phyloP scores from a whole-genome alignment of 495 filamentous ascomycete species.

The Chaetomidium leptoderma region DNA sequence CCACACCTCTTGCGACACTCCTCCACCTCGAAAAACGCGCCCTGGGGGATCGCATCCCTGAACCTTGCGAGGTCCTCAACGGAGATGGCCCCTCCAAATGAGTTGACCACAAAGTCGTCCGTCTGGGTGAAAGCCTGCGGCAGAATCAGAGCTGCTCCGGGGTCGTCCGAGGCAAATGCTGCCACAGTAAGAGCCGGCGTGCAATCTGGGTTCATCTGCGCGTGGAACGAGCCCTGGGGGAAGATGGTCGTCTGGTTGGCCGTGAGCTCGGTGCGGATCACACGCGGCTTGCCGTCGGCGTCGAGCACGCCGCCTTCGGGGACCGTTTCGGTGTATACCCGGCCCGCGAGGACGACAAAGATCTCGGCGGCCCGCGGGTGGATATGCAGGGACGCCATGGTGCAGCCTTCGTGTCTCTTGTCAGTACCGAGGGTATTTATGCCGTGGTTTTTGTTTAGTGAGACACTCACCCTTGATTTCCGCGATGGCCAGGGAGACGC shows the following conservation, averaged over 20 bases:
- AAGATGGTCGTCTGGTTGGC: slow-evolving; percentile 8
- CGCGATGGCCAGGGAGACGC: not conserved
- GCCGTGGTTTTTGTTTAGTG: not conserved
- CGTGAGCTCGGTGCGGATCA: not conserved
- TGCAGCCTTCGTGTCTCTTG: not conserved
- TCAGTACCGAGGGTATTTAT: not conserved
- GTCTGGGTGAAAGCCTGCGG: not conserved
- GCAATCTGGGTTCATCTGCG: slow-evolving; percentile 4
- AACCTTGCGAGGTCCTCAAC: not conserved
- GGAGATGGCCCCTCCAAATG: not conserved
- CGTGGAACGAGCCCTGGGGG: slow-evolving; percentile 1
- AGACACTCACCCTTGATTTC: not conserved
- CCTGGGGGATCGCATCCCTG: not conserved
- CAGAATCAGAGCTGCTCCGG: not conserved
- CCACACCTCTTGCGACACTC: slow-evolving; percentile 1
- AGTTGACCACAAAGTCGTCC: not conserved
- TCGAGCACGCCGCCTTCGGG: slow-evolving; percentile 1
- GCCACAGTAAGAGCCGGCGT: not conserved
- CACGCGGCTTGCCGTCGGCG: not conserved
- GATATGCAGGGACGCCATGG: slow-evolving; percentile 5
- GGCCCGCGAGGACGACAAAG: not conserved
- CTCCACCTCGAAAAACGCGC: not conserved
- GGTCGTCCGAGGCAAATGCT: not conserved
- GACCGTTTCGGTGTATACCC: not conserved
- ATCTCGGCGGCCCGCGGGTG: slow-evolving; percentile 7